These are phyloP conservation scores for Podospora fimiseda DNA, from an alignment of 495 filamentous ascomycete genomes.

Conservation along the genomic window DNA sequence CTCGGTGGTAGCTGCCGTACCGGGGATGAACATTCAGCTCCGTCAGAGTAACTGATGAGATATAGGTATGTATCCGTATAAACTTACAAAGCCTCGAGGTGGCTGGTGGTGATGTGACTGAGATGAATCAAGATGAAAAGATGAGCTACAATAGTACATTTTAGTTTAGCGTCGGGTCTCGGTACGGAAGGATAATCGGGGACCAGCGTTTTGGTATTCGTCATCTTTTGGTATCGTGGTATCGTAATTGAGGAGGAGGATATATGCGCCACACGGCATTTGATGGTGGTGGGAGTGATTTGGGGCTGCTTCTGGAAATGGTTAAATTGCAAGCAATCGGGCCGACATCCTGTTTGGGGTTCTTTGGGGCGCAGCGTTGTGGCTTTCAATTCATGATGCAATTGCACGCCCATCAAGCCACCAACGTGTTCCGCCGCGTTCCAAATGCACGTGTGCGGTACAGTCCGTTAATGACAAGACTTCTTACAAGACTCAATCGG, in stretches of 20 bases:
- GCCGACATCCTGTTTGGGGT: slow-evolving; percentile 17
- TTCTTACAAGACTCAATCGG: slow-evolving; percentile 1
- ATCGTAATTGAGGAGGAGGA: too few species aligned
- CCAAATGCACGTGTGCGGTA: slow-evolving; percentile 14
- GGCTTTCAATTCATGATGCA: slow-evolving; percentile 6
- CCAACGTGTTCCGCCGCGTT: slow-evolving; percentile 11
- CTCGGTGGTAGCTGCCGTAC: not conserved
- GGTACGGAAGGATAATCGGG: too few species aligned
- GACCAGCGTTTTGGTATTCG: too few species aligned
- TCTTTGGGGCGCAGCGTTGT: not conserved
- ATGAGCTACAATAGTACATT: too few species aligned
- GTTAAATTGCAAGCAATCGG: slow-evolving; percentile 25
- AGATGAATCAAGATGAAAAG: too few species aligned
- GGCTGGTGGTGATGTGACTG: too few species aligned
- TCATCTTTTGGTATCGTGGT: too few species aligned
- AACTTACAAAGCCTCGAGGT: too few species aligned
- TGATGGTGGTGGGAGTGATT: not conserved
- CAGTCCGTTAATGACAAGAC: not conserved
- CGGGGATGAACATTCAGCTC: not conserved
- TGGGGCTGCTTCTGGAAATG: slow-evolving; percentile 1
- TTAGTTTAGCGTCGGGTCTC: too few species aligned
- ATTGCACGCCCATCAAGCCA: slow-evolving; percentile 10
- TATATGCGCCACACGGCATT: slow-evolving; percentile 1
- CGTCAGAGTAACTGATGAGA: too few species aligned
- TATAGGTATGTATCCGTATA: not conserved